Conservation (phyloP, 164 flowering plant species). For the Stephania japonica region DNA sequence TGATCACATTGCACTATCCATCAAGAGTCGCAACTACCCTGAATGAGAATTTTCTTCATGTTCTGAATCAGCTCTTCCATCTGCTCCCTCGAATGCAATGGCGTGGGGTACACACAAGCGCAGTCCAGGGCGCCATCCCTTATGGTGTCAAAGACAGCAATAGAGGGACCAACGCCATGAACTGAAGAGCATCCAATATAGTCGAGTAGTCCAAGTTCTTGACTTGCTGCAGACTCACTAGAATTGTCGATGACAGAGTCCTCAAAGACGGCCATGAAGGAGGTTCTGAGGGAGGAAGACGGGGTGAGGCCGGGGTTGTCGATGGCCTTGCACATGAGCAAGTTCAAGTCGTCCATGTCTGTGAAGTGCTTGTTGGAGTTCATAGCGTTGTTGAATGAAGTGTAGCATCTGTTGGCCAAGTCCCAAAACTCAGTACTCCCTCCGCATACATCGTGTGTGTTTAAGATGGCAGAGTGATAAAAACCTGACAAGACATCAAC, state of each 20-base stretch:
- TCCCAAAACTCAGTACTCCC: conserved; percentile 58
- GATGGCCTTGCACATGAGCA: conserved; percentile 79
- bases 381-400: conserved; percentile 34
- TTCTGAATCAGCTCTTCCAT: conserved; percentile 46
- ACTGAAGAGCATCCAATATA: conserved; percentile 61
- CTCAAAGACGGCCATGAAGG: conserved; percentile 65
- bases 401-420: conserved; percentile 46
- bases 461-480: conserved; percentile 69
- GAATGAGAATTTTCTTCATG: conserved; percentile 49
- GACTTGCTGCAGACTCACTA: conserved; percentile 15
- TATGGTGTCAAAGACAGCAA: conserved; percentile 61
- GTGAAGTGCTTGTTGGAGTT: conserved; percentile 67
- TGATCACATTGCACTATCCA: neutral
- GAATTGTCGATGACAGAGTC: conserved; percentile 47
- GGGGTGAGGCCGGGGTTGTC: conserved; percentile 73
- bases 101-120: conserved; percentile 65
- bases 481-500: conserved; percentile 42
- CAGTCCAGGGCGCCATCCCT: conserved; percentile 61
- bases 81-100: conserved; percentile 76
- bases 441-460: conserved; percentile 48
- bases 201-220: conserved; percentile 51
- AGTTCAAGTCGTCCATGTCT: conserved; percentile 76
- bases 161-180: conserved; percentile 77
- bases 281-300: conserved; percentile 58
- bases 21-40: conserved; percentile 7